These are phyloP conservation scores for Leucaena leucocephala DNA, from an alignment of 306 rosid species.

Conservation along the genomic window DNA sequence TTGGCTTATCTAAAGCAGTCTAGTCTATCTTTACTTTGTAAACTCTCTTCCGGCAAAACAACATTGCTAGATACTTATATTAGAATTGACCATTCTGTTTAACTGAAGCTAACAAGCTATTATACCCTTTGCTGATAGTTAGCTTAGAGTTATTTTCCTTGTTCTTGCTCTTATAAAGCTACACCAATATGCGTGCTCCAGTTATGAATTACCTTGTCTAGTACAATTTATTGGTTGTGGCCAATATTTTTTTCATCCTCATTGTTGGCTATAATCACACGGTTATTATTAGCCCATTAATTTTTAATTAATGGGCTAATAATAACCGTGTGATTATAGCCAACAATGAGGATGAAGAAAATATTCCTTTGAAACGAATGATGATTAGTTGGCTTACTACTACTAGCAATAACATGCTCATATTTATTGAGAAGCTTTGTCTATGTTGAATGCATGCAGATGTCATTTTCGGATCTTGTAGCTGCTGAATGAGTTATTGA, in stretches of 20 bases:
- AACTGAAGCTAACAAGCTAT: neutral
- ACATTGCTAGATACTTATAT: neutral
- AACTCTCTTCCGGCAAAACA: neutral
- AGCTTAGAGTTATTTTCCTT: neutral
- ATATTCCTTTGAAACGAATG: constrained; percentile 13
- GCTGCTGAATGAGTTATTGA: constrained; percentile 20
- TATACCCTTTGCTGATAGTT: neutral
- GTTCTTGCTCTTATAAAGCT: neutral
- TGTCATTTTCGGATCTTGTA: constrained; percentile 67
- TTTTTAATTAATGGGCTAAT: constrained; percentile 12
- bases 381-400: neutral
- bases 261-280: too few species aligned
- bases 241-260: too few species aligned
- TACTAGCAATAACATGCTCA: neutral
- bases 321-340: neutral
- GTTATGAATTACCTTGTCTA: neutral
- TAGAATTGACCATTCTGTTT: neutral
- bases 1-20: neutral
- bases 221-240: constrained; percentile 9
- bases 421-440: constrained; percentile 27
- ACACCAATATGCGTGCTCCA: neutral
- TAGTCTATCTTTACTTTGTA: neutral
- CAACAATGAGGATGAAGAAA: constrained; percentile 1
- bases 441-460: constrained; percentile 45
- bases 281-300: too few species aligned